These are phyloP conservation scores for Fraxinus xanthoxyloides DNA, from an alignment of 305 asterid species.

Conservation along the genomic window DNA sequence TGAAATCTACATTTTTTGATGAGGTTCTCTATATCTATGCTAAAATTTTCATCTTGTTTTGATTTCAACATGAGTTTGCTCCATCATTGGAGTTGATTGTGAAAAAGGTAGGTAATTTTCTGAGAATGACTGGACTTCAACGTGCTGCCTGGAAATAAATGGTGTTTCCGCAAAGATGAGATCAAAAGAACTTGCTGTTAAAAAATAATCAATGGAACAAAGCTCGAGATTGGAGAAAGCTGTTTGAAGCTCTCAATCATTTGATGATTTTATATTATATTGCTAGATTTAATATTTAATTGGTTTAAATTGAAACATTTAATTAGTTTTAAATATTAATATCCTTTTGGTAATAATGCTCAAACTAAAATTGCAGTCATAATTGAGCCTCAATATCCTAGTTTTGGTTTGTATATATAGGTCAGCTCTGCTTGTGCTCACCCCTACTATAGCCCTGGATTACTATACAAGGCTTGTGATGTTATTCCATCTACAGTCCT, in stretches of 20 bases:
- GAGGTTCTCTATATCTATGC: neutral
- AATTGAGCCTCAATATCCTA: neutral
- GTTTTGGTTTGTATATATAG: neutral
- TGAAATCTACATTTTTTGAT: conserved; percentile 1
- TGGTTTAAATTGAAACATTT: neutral
- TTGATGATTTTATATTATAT: neutral
- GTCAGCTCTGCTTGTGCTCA: neutral
- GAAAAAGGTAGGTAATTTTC: neutral
- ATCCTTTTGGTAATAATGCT: neutral
- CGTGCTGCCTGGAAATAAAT: neutral
- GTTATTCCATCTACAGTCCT: neutral
- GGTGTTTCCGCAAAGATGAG: neutral
- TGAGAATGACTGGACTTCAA: neutral
- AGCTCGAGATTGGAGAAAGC: neutral
- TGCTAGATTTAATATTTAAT: neutral
- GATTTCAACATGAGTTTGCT: conserved; percentile 1
- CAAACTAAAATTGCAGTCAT: neutral
- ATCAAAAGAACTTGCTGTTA: neutral
- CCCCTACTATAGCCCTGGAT: neutral
- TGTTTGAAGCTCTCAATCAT: neutral
- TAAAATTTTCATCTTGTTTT: conserved; percentile 18
- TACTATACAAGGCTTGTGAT: neutral
- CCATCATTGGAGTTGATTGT: neutral
- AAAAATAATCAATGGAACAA: neutral
- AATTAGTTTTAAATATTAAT: neutral